Base-by-base conservation (phyloP, 768 basidiomycete species). In the Agrocybe pediades region DNA sequence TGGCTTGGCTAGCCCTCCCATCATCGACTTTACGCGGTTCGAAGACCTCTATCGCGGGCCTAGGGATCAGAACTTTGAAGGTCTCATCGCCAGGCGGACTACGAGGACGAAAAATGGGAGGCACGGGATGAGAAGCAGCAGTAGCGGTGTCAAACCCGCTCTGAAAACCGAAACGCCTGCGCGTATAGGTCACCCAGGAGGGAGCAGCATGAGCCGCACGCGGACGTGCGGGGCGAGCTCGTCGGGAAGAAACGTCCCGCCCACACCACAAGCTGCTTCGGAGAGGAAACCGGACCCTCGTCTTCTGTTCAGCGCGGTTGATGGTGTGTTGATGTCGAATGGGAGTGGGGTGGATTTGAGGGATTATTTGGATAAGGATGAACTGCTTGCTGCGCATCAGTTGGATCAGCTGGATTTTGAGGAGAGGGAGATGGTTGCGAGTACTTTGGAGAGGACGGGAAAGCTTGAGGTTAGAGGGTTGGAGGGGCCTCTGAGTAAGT, bases 11-110 rank as follows among this genome's bases (percentile, higher is more conserved):
- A 67, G 63, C 25, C 65, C 65, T 36, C 67, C 67, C 0, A 58
- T 68, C 21, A 54, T 65, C 13, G 67, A 68, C 47, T 68, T 66
- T 48, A 66, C 62, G 3, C 48, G 44, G 19, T 68, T 65, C 41
- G 65, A 63, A 24, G 63, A 66, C 20, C 63, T 55, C 17, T 68
- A 62, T 46, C 64, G 62, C 16, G 60, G 55, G 2, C 60, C 64
- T 21, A 51, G 65, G 21, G 55, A 36, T 5, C 56, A 56, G 19
- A 36, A 33, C 7, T 62, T 61, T 17, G 62, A 63, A 41, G 62
- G 62, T 11, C 49, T 63, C 16, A 39, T 58, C 17, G 27, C 29
- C 8, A 19, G 3, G 41, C 45, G 48, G 41, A 47, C 48, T 9
- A 48, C 47, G 1, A 56, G 40, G 49, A 25, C 50, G 20, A 30